phyloP scores from a whole-genome alignment of 331 rosid genomes.

The Malus hybrid region DNA sequence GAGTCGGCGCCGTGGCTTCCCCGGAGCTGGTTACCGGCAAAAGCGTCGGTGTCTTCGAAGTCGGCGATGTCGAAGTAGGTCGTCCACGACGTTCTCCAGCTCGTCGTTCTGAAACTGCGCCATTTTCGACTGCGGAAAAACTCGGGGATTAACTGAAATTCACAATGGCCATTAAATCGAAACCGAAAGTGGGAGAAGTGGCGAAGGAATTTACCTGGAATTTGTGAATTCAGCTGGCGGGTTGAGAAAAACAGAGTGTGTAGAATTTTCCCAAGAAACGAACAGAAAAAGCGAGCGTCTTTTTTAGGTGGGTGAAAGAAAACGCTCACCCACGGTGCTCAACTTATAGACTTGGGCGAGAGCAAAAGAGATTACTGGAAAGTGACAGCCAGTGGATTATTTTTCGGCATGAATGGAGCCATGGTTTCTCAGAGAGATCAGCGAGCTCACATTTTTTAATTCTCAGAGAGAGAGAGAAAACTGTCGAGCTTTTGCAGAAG shows the following conservation, averaged over 20 bases:
- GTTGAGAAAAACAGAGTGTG: neutral
- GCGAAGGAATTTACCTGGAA: neutral
- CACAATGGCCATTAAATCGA: neutral
- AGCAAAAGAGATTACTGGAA: too few species aligned
- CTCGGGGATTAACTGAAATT: too few species aligned
- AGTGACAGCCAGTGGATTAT: too few species aligned
- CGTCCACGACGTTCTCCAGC: slow-evolving; percentile 41
- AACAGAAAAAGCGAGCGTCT: neutral
- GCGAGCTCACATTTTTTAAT: too few species aligned
- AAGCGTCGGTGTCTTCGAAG: slow-evolving; percentile 34
- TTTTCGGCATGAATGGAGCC: too few species aligned
- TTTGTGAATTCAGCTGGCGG: neutral
- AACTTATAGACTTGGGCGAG: neutral
- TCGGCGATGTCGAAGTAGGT: slow-evolving; percentile 30
- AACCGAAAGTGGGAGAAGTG: too few species aligned
- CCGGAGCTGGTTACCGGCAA: slow-evolving; percentile 11
- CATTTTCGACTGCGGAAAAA: slow-evolving; percentile 28
- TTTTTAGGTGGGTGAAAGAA: neutral
- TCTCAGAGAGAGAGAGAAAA: too few species aligned
- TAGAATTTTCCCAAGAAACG: slow-evolving; percentile 9
- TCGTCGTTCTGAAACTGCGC: slow-evolving; percentile 54
- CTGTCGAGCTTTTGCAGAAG: too few species aligned
- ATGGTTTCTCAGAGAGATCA: too few species aligned
- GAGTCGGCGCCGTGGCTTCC: slow-evolving; percentile 24
- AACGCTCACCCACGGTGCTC: too few species aligned